Evolutionary conservation across 495 filamentous ascomycete genomes (phyloP).

Genomic region (Aspergillus baeticus): DNA sequence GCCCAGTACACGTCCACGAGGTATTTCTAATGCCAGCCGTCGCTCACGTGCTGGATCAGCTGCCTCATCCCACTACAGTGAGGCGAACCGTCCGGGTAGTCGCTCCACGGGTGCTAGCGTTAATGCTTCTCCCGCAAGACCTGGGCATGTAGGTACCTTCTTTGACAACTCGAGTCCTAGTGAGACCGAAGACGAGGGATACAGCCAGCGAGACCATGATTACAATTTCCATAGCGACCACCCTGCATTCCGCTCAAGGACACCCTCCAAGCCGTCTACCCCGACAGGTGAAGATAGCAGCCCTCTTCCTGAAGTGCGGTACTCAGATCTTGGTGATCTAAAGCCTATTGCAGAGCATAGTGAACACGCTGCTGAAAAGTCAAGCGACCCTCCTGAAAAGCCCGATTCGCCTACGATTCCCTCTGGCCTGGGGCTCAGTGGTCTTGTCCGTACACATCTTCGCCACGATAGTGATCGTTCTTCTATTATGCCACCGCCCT

Average conservation of each 20-base stretch:
- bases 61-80: constrained; percentile 44
- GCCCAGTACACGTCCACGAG: constrained; percentile 33
- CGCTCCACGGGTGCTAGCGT: constrained; percentile 26
- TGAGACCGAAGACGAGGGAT: constrained; percentile 43
- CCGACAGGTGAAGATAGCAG: constrained; percentile 24
- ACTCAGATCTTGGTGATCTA: constrained; percentile 42
- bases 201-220: constrained; percentile 22
- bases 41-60: constrained; percentile 44
- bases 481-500: constrained; percentile 63
- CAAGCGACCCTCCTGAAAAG: constrained; percentile 33
- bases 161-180: constrained; percentile 43
- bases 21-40: constrained; percentile 42
- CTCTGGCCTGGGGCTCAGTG: constrained; percentile 64
- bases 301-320: constrained; percentile 41
- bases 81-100: constrained; percentile 29
- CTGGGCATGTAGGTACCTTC: constrained; percentile 33
- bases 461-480: constrained; percentile 79
- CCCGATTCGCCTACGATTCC: constrained; percentile 81
- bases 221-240: constrained; percentile 34
- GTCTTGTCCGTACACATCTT: constrained; percentile 83
- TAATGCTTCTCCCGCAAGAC: constrained; percentile 32
- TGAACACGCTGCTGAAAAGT: constrained; percentile 13
- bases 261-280: constrained; percentile 29
- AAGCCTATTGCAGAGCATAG: constrained; percentile 43
- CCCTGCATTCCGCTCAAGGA: constrained; percentile 28